A percentile compares a stretch with the other conserved stretches of the same genome.
Evolutionary conservation across 2,329 filamentous ascomycete species (phyloP).

Genomic region (Aspergillus sp.): DNA sequence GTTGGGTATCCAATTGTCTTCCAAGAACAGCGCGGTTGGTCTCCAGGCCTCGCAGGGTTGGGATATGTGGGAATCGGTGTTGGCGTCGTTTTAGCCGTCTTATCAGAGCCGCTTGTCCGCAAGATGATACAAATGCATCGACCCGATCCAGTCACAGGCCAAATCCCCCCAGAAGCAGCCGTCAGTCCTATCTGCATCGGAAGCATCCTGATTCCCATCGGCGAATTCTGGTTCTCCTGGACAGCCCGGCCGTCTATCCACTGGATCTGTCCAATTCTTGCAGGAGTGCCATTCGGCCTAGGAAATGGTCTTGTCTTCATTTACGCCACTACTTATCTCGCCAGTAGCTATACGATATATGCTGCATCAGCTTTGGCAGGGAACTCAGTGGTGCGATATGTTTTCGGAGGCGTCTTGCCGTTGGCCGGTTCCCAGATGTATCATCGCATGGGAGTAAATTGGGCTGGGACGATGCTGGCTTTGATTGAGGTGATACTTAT

Average conservation of each 20-base stretch:
- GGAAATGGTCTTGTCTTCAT: background rate
- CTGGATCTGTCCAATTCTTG: constrained; percentile 57
- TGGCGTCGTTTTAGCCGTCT: constrained; percentile 44
- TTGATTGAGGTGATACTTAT: background rate
- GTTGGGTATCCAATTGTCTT: constrained; percentile 77
- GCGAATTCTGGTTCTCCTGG: constrained; percentile 74
- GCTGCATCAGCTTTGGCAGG: background rate
- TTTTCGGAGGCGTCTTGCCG: background rate
- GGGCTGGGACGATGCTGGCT: background rate
- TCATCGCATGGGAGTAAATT: background rate
- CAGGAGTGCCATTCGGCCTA: background rate
- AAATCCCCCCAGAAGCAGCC: constrained; percentile 61
- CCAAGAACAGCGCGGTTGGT: constrained; percentile 62
- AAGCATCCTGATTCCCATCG: constrained; percentile 60
- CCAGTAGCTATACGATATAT: background rate
- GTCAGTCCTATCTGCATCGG: constrained; percentile 68
- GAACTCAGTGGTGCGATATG: background rate
- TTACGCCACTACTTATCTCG: background rate
- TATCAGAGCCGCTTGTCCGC: constrained; percentile 57
- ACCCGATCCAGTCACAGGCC: constrained; percentile 55
- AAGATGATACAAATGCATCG: constrained; percentile 63
- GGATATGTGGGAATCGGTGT: constrained; percentile 57
- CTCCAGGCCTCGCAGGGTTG: constrained; percentile 59
- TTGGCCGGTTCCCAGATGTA: background rate
- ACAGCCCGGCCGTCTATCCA: constrained; percentile 65